Conservation (phyloP, 164 flowering plant genomes). For the Berberis vulgaris region DNA sequence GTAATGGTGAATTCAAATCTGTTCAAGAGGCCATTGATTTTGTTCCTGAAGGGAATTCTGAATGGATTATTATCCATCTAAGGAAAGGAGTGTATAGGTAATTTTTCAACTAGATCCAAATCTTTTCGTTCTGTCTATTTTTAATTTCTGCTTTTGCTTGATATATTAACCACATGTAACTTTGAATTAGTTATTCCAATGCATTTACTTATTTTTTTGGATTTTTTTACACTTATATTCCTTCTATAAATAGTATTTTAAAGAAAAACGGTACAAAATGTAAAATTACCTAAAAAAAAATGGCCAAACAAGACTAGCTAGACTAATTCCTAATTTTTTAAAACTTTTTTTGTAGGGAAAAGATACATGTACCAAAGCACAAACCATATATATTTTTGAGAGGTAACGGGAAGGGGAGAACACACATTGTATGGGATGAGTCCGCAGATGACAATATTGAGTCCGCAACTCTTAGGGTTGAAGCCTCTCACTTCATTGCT, state of each 20-base stretch:
- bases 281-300: not conserved
- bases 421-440: constrained; percentile 43
- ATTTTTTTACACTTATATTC: no score
- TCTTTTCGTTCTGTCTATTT: not conserved
- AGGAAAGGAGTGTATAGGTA: constrained; percentile 76
- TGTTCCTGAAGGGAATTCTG: constrained; percentile 55
- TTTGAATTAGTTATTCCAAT: no score
- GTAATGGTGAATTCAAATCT: constrained; percentile 65
- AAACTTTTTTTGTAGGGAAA: constrained; percentile 62
- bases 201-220: no score
- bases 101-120: not conserved
- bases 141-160: not conserved
- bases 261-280: not conserved
- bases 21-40: constrained; percentile 74
- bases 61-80: constrained; percentile 73
- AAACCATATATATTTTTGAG: constrained; percentile 83
- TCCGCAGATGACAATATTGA: constrained; percentile 40
- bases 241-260: no score
- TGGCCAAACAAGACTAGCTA: not conserved
- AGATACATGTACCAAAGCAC: constrained; percentile 49
- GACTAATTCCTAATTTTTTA: not conserved
- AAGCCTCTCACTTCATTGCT: constrained; percentile 54
- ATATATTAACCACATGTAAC: no score
- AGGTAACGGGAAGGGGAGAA: constrained; percentile 80
- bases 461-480: constrained; percentile 68